Conservation (phyloP, 805 yeast species). For the Candida khao-thaluensis region DNA sequence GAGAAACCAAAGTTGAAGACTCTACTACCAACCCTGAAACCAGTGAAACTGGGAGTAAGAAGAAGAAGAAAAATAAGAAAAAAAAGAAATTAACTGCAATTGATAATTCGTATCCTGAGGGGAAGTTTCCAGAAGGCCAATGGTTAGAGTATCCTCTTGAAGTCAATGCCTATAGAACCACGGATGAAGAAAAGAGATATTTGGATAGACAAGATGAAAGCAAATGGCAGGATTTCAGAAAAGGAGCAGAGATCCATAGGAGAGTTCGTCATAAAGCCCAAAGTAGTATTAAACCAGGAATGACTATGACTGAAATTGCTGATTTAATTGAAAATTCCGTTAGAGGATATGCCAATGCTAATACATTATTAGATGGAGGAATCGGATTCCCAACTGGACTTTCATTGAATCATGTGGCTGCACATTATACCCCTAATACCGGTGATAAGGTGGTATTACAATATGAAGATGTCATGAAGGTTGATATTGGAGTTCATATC, state of each 20-base stretch:
- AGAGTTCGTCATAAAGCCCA: conserved; percentile 82
- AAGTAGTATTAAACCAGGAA: conserved; percentile 78
- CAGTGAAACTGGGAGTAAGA: conserved; percentile 17
- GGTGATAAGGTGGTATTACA: conserved; percentile 82
- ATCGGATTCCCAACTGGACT: conserved; percentile 99
- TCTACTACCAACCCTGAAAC: conserved; percentile 2
- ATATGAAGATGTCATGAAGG: conserved; percentile 93
- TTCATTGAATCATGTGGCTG: conserved; percentile 90
- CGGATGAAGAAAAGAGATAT: conserved; percentile 83
- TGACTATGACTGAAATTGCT: conserved; percentile 87
- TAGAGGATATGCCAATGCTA: conserved; percentile 69
- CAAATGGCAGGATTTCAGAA: conserved; percentile 85
- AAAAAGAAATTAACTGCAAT: conserved; percentile 61
- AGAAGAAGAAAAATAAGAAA: conserved; percentile 50
- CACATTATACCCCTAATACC: conserved; percentile 96
- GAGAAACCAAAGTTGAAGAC: background rate
- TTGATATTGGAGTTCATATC: conserved; percentile 95
- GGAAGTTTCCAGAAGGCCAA: conserved; percentile 81
- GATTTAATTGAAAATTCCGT: conserved; percentile 84
- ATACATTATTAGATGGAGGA: conserved; percentile 68
- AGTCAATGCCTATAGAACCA: conserved; percentile 63
- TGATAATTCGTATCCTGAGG: conserved; percentile 65
- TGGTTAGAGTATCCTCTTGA: conserved; percentile 77
- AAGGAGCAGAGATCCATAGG: conserved; percentile 95
- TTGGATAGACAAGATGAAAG: conserved; percentile 60